phyloP scores from a whole-genome alignment of 2,329 filamentous ascomycete species.

The Orbilia ellipsospora region DNA sequence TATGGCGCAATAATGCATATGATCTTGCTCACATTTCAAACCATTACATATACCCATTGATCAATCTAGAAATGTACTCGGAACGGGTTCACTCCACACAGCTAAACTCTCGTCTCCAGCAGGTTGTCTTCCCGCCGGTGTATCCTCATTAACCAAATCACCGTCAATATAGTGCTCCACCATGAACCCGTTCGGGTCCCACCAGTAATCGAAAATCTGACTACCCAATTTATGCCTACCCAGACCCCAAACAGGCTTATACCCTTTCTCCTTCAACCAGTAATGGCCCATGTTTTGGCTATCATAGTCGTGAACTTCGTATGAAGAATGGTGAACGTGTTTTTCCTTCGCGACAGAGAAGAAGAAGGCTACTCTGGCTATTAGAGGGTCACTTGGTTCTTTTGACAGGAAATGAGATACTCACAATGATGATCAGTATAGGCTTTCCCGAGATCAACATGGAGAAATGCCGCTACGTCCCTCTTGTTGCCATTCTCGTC shows the following conservation, averaged over 20 bases:
- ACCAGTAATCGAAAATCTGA: conserved; percentile 80
- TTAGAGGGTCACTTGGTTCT: background rate
- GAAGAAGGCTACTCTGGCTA: conserved; percentile 31
- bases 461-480: conserved; percentile 67
- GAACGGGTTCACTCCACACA: conserved; percentile 64
- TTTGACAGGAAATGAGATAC: background rate
- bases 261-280: conserved; percentile 73
- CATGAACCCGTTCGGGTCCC: conserved; percentile 72
- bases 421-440: conserved; percentile 68
- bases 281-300: conserved; percentile 76
- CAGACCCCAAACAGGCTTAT: conserved; percentile 76
- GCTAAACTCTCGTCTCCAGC: conserved; percentile 63
- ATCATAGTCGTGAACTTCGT: conserved; percentile 78
- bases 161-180: conserved; percentile 78
- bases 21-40: too few relatives aligned
- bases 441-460: conserved; percentile 67
- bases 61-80: conserved; percentile 56
- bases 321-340: conserved; percentile 75
- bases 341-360: conserved; percentile 58
- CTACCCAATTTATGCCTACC: conserved; percentile 76
- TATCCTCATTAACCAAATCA: conserved; percentile 72
- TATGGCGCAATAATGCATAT: background rate
- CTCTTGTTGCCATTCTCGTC: conserved; percentile 52
- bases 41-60: too few relatives aligned
- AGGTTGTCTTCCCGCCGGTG: conserved; percentile 64